Evolutionary conservation across 2,329 filamentous ascomycete species (phyloP).

Genomic region (Chaetomium strumarium): DNA sequence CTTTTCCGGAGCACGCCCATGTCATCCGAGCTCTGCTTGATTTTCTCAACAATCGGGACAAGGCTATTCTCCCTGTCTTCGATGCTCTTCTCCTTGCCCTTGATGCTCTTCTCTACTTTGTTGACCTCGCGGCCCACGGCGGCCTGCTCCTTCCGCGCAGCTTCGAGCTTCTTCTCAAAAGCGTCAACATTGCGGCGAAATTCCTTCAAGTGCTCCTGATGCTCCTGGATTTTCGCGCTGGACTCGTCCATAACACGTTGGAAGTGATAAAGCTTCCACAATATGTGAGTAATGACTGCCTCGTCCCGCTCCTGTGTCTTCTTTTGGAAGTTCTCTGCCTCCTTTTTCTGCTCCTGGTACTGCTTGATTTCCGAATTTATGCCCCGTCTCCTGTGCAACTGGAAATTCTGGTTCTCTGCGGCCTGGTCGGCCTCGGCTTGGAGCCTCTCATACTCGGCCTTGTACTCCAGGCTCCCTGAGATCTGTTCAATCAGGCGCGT

Average conservation of each 20-base stretch:
- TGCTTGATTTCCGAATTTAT: slow-evolving; percentile 98
- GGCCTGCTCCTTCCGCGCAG: slow-evolving; percentile 76
- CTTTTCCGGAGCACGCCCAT: slow-evolving; percentile 62
- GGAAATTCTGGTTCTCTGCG: slow-evolving; percentile 80
- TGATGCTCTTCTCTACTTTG: slow-evolving; percentile 81
- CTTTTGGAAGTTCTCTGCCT: slow-evolving; percentile 86
- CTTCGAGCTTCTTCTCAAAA: slow-evolving; percentile 73
- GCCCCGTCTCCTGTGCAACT: slow-evolving; percentile 80
- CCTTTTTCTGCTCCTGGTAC: slow-evolving; percentile 93
- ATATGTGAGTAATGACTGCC: slow-evolving; percentile 84
- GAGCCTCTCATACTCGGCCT: slow-evolving; percentile 86
- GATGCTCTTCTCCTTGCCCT: slow-evolving; percentile 76
- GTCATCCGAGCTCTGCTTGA: slow-evolving; percentile 68
- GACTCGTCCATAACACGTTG: slow-evolving; percentile 91
- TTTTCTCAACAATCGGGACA: slow-evolving; percentile 88
- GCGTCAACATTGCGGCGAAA: slow-evolving; percentile 81
- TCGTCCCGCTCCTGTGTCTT: slow-evolving; percentile 88
- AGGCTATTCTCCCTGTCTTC: slow-evolving; percentile 81
- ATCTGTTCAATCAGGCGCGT: slow-evolving; percentile 96
- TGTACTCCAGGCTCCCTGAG: slow-evolving; percentile 90
- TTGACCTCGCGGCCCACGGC: slow-evolving; percentile 68
- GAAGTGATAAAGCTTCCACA: slow-evolving; percentile 97
- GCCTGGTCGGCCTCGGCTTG: slow-evolving; percentile 82
- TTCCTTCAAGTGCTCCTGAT: slow-evolving; percentile 92
- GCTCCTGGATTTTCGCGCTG: slow-evolving; percentile 80